A percentile compares a stretch with the other conserved stretches of the same genome.
phyloP scores from a whole-genome alignment of 2,329 filamentous ascomycete genomes.

The Claviceps humidiphila region DNA sequence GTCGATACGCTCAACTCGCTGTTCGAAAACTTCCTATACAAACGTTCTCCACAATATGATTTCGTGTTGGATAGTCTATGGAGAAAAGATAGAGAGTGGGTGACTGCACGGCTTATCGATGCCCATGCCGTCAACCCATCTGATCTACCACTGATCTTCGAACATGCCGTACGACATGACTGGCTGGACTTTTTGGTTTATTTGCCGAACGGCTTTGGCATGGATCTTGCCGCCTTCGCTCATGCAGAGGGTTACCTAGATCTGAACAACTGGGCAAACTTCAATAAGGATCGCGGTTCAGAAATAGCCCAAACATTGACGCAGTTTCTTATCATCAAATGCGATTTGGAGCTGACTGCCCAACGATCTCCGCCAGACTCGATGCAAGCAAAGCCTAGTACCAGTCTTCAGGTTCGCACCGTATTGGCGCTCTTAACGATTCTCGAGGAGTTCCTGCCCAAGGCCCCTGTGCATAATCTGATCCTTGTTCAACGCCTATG shows the following conservation, averaged over 20 bases:
- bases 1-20: slow-evolving; percentile 63
- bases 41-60: slow-evolving; percentile 63
- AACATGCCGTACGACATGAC: slow-evolving; percentile 62
- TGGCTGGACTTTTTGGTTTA: slow-evolving; percentile 77
- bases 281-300: slow-evolving; percentile 50
- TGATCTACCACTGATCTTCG: slow-evolving; percentile 29
- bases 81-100: slow-evolving; percentile 81
- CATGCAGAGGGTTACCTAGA: slow-evolving; percentile 73
- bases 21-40: slow-evolving; percentile 73
- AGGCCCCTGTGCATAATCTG: slow-evolving; percentile 50
- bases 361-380: slow-evolving; percentile 57
- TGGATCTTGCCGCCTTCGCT: slow-evolving; percentile 76
- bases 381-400: slow-evolving; percentile 44
- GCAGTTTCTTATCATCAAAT: slow-evolving; percentile 76
- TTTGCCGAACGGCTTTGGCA: slow-evolving; percentile 68
- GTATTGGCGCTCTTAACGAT: slow-evolving; percentile 70
- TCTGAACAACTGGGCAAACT: slow-evolving; percentile 66
- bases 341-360: slow-evolving; percentile 62
- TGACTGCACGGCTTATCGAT: slow-evolving; percentile 65
- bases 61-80: slow-evolving; percentile 87
- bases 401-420: slow-evolving; percentile 72
- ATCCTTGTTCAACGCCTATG: slow-evolving; percentile 74
- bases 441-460: slow-evolving; percentile 55
- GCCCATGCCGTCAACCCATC: slow-evolving; percentile 65
- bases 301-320: slow-evolving; percentile 59